Evolutionary conservation across 2,329 filamentous ascomycete genomes (phyloP).

Genomic region (Colletotrichum sp.): DNA sequence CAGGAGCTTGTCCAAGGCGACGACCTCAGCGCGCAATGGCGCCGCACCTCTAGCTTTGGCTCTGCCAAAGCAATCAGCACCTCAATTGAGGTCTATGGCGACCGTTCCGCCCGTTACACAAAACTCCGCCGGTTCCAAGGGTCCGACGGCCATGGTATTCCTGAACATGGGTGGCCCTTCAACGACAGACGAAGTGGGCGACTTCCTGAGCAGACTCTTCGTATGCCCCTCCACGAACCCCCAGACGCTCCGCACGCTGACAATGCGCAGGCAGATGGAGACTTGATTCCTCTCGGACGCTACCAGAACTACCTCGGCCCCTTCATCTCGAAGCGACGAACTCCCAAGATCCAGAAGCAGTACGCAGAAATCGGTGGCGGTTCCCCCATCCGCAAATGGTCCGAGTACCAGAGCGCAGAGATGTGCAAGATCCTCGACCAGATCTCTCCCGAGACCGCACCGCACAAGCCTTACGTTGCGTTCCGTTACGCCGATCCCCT

Average conservation of each 20-base stretch:
- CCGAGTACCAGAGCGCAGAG: constrained; percentile 88
- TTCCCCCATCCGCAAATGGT: constrained; percentile 98
- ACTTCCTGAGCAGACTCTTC: constrained; percentile 90
- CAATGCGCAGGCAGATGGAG: constrained; percentile 75
- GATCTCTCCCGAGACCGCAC: constrained; percentile 89
- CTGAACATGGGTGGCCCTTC: constrained; percentile 98
- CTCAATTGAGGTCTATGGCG: constrained; percentile 55
- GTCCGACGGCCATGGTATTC: constrained; percentile 97
- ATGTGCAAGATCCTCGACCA: constrained; percentile 98
- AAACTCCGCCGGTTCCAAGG: constrained; percentile 70
- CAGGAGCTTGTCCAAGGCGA: constrained; percentile 26
- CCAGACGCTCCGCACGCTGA: constrained; percentile 18
- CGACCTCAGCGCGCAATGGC: constrained; percentile 18
- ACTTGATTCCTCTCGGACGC: constrained; percentile 93
- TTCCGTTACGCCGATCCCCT: constrained; percentile 94
- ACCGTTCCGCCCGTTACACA: constrained; percentile 82
- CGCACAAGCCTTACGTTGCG: constrained; percentile 96
- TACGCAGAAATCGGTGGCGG: constrained; percentile 95
- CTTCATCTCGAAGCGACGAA: constrained; percentile 83
- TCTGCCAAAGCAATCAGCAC: constrained; percentile 34
- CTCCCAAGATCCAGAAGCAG: constrained; percentile 95
- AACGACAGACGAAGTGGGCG: constrained; percentile 84
- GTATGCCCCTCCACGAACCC: constrained; percentile 56
- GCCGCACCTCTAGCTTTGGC: constrained; percentile 20
- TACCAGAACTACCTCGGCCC: constrained; percentile 91